These are phyloP conservation scores for Collybiopsis confluens DNA, from an alignment of 768 basidiomycete species.

Conservation along the genomic window DNA sequence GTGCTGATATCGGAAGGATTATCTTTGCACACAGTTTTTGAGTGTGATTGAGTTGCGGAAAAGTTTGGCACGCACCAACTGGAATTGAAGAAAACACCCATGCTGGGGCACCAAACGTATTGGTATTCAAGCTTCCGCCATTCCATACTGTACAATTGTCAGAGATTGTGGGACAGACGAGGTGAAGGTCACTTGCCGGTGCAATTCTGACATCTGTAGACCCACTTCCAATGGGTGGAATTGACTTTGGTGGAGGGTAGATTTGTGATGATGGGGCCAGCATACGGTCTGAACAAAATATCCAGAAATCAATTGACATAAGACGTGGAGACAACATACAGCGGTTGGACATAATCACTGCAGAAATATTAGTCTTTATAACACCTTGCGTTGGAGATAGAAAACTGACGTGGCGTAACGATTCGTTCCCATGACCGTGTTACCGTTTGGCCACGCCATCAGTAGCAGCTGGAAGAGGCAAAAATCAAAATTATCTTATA, in stretches of 20 bases:
- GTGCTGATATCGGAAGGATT: slow-evolving; percentile 46
- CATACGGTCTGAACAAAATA: slow-evolving; percentile 30
- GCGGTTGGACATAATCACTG: slow-evolving; percentile 50
- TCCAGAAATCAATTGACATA: too few relatives aligned
- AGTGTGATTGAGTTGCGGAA: neutral
- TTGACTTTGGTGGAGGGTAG: slow-evolving; percentile 48
- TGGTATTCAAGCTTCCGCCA: slow-evolving; percentile 32
- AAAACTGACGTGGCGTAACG: slow-evolving; percentile 49
- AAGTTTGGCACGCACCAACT: neutral
- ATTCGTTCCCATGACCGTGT: slow-evolving; percentile 42
- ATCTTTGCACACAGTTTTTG: slow-evolving; percentile 15
- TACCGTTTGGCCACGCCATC: slow-evolving; percentile 59
- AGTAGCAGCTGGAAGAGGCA: slow-evolving; percentile 32
- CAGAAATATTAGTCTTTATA: neutral
- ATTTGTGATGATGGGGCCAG: slow-evolving; percentile 49
- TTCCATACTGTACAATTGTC: slow-evolving; percentile 30
- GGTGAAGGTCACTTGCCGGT: slow-evolving; percentile 35
- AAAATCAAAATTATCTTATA: too few relatives aligned
- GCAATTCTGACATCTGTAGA: slow-evolving; percentile 65
- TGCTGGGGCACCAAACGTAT: slow-evolving; percentile 38
- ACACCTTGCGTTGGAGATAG: too few relatives aligned
- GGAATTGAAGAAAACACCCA: slow-evolving; percentile 33
- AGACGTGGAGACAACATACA: slow-evolving; percentile 36
- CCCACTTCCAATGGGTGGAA: slow-evolving; percentile 64
- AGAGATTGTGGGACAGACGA: neutral